Conservation (phyloP, 345 rosid genomes). For the Theobroma cacao region DNA sequence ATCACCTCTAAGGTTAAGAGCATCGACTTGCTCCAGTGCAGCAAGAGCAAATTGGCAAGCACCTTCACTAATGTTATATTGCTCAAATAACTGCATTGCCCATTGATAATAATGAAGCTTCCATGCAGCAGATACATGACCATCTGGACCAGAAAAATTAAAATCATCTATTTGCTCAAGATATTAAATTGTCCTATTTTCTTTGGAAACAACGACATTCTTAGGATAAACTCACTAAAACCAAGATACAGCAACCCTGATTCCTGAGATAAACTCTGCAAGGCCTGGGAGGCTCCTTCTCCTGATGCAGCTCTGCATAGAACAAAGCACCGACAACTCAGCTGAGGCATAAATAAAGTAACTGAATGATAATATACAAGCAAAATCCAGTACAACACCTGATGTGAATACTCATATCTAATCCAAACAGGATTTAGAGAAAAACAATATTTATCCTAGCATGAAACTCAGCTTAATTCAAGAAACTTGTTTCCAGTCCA, state of each 20-base stretch:
- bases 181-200: constrained; percentile 6
- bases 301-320: constrained; percentile 88
- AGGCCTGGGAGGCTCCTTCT: constrained; percentile 64
- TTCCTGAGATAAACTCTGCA: constrained; percentile 71
- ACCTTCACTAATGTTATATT: constrained; percentile 77
- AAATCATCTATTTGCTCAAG: neutral
- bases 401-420: neutral
- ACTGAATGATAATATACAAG: neutral
- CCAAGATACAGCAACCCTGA: constrained; percentile 64
- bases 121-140: constrained; percentile 59
- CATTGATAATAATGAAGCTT: constrained; percentile 95
- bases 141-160: constrained; percentile 37
- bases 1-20: constrained; percentile 41
- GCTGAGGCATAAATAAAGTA: constrained; percentile 1
- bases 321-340: constrained; percentile 22
- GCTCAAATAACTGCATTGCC: constrained; percentile 98
- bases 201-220: constrained; percentile 6
- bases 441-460: neutral
- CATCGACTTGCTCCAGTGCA: constrained; percentile 98
- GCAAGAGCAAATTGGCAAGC: constrained; percentile 97
- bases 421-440: neutral
- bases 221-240: constrained; percentile 46
- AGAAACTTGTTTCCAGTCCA: neutral
- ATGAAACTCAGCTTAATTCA: neutral
- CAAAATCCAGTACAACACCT: neutral